These are phyloP conservation scores for Ceratocystis variospora DNA, from an alignment of 2,329 filamentous ascomycete species.

Conservation along the genomic window DNA sequence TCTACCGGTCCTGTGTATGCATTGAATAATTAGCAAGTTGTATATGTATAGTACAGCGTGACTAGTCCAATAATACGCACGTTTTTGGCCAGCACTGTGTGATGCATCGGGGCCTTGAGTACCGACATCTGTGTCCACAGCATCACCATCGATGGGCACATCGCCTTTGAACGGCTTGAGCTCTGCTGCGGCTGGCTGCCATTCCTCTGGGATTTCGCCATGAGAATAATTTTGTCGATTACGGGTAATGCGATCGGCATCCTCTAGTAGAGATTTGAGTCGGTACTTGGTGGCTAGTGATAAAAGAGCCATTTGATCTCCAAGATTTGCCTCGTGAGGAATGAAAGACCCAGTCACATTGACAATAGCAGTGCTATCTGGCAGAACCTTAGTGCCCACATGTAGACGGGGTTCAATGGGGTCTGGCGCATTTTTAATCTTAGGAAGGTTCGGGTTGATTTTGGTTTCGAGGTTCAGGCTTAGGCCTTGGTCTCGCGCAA, in stretches of 20 bases:
- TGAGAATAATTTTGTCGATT: slow-evolving; percentile 67
- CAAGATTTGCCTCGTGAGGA: slow-evolving; percentile 59
- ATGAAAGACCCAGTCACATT: slow-evolving; percentile 53
- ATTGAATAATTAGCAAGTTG: not conserved
- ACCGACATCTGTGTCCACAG: not conserved
- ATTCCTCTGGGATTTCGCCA: slow-evolving; percentile 63
- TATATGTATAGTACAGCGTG: too few species aligned
- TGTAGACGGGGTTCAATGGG: slow-evolving; percentile 14
- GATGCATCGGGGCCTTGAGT: not conserved
- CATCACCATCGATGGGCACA: slow-evolving; percentile 17
- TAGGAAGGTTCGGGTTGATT: slow-evolving; percentile 34
- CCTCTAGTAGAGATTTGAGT: slow-evolving; percentile 60
- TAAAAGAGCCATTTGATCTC: slow-evolving; percentile 69
- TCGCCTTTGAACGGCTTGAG: slow-evolving; percentile 27
- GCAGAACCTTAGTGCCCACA: slow-evolving; percentile 14
- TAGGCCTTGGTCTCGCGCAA: slow-evolving; percentile 45
- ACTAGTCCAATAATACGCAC: slow-evolving; percentile 1
- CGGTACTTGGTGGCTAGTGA: slow-evolving; percentile 74
- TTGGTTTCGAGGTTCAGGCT: slow-evolving; percentile 43
- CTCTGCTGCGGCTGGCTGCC: slow-evolving; percentile 53
- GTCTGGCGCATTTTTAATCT: slow-evolving; percentile 12
- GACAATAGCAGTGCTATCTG: slow-evolving; percentile 32
- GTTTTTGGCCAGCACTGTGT: slow-evolving; percentile 11
- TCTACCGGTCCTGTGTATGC: slow-evolving; percentile 20
- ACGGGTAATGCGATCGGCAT: slow-evolving; percentile 55